A percentile compares a stretch with the other conserved stretches of the same genome.
These are phyloP conservation scores for Madurella mycetomatis DNA, from an alignment of 2,329 filamentous ascomycete species.

Conservation along the genomic window DNA sequence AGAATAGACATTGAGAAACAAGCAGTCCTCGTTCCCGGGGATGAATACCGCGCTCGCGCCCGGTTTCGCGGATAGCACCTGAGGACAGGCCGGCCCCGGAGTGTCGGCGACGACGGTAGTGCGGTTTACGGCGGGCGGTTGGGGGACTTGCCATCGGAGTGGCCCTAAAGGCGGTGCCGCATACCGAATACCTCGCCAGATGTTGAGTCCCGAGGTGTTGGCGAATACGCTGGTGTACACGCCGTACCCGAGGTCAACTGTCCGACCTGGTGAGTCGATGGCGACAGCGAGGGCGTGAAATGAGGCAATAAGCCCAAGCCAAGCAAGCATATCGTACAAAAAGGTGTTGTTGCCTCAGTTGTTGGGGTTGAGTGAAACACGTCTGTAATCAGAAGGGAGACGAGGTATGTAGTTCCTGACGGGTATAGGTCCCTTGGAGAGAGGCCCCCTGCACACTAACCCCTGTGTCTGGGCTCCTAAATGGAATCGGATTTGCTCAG, in stretches of 20 bases:
- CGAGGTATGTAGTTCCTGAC: too few relatives aligned
- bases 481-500: too few relatives aligned
- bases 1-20: conserved; percentile 45
- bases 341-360: too few relatives aligned
- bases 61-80: conserved; percentile 26
- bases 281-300: not conserved
- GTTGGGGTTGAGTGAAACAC: too few relatives aligned
- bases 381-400: too few relatives aligned
- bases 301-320: not conserved
- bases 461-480: too few relatives aligned
- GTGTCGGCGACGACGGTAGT: conserved; percentile 28
- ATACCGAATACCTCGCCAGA: conserved; percentile 44
- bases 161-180: conserved; percentile 39
- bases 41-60: conserved; percentile 21
- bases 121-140: conserved; percentile 27
- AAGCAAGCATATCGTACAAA: not conserved
- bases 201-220: conserved; percentile 34
- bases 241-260: conserved; percentile 41
- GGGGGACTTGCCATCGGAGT: conserved; percentile 40
- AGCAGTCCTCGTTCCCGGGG: conserved; percentile 41
- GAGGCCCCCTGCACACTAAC: too few relatives aligned
- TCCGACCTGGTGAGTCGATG: not conserved
- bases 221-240: conserved; percentile 40
- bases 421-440: too few relatives aligned
- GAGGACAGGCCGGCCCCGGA: conserved; percentile 32